Percentiles rank a stretch among this genome's conserved stretches.
Evolutionary conservation across 805 yeast species (phyloP).

Genomic region (Starmerella cellae): DNA sequence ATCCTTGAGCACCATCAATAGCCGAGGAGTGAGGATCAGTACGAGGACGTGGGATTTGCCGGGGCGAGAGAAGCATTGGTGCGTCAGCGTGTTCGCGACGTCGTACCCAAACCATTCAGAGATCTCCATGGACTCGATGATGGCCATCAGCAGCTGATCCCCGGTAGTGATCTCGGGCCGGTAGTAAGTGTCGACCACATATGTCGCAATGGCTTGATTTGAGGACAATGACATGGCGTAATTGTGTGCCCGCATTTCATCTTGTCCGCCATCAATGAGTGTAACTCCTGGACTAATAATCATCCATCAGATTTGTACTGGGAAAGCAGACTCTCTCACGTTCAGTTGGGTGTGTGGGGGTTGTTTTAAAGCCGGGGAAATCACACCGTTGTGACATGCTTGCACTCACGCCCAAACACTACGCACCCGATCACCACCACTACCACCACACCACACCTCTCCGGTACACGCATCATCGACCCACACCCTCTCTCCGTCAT

Average conservation of each 20-base stretch:
- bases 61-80: neutral
- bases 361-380: too few relatives aligned
- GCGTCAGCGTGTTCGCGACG: slow-evolving; percentile 1
- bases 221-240: neutral
- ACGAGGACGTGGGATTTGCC: neutral
- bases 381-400: too few relatives aligned
- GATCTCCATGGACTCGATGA: slow-evolving; percentile 8
- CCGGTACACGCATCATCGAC: too few relatives aligned
- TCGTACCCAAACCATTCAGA: slow-evolving; percentile 14
- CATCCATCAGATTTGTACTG: too few relatives aligned
- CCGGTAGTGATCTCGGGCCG: slow-evolving; percentile 2
- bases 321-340: too few relatives aligned
- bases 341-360: too few relatives aligned
- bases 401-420: too few relatives aligned
- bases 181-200: slow-evolving; percentile 8
- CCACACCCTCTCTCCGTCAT: too few relatives aligned
- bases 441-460: too few relatives aligned
- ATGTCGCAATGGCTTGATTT: neutral
- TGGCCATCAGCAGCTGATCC: slow-evolving; percentile 4
- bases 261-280: neutral
- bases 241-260: neutral
- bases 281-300: slow-evolving; percentile 1
- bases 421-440: too few relatives aligned
- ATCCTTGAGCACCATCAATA: neutral
- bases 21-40: slow-evolving; percentile 2